phyloP scores from a whole-genome alignment of 441 rosid species.

The Aquilaria agallochum region DNA sequence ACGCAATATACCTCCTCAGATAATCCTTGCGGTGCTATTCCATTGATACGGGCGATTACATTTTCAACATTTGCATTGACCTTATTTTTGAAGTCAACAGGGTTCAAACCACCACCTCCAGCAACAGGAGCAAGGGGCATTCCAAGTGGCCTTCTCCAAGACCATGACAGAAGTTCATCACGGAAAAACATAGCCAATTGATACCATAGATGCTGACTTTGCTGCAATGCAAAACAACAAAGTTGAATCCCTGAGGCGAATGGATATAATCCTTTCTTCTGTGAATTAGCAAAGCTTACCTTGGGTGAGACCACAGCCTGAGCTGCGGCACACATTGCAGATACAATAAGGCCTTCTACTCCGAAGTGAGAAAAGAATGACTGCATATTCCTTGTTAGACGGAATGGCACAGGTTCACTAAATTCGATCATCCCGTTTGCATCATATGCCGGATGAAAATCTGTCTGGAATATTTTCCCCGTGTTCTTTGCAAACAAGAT shows the following conservation, averaged over 20 bases:
- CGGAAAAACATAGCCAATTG: conserved; percentile 98
- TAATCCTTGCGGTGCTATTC: conserved; percentile 72
- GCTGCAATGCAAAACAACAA: conserved; percentile 42
- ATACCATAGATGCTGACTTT: conserved; percentile 86
- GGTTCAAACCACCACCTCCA: conserved; percentile 61
- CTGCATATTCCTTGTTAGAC: conserved; percentile 94
- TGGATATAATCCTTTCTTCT: not conserved
- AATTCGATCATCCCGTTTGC: conserved; percentile 88
- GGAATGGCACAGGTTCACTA: conserved; percentile 93
- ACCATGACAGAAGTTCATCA: conserved; percentile 92
- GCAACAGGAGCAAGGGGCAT: conserved; percentile 51
- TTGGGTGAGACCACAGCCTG: conserved; percentile 91
- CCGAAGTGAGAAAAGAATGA: conserved; percentile 93
- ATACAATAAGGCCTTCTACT: conserved; percentile 91
- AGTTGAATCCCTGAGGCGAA: conserved; percentile 2
- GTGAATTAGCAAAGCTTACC: conserved; percentile 30
- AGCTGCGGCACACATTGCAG: conserved; percentile 87
- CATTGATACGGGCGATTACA: conserved; percentile 70
- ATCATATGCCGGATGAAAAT: conserved; percentile 98
- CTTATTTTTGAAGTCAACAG: conserved; percentile 73
- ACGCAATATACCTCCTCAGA: conserved; percentile 73
- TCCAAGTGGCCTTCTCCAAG: conserved; percentile 89
- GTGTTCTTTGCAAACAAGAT: conserved; percentile 94
- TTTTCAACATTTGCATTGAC: conserved; percentile 74
- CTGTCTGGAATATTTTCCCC: conserved; percentile 91